phyloP scores from a whole-genome alignment of 148 eudicot species.

The Camellia granthamiana region DNA sequence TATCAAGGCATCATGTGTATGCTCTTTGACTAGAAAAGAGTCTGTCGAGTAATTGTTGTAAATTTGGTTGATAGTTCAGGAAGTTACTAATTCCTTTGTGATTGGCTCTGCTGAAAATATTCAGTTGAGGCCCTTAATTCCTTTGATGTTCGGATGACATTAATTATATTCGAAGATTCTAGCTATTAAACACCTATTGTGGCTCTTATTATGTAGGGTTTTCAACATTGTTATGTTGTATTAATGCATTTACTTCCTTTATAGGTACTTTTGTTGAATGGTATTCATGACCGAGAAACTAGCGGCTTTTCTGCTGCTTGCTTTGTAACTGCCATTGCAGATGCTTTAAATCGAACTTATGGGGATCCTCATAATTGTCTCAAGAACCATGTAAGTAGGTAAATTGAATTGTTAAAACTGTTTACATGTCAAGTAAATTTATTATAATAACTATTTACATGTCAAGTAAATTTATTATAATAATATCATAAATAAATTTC shows the following conservation, averaged over 20 bases:
- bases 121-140: neutral
- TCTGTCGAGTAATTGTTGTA: neutral
- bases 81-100: neutral
- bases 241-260: conserved; percentile 10
- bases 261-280: conserved; percentile 88
- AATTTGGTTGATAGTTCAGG: neutral
- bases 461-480: neutral
- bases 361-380: conserved; percentile 67
- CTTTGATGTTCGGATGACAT: neutral
- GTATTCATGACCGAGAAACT: conserved; percentile 87
- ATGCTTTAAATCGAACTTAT: conserved; percentile 88
- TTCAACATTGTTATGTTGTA: neutral
- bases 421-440: neutral
- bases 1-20: neutral
- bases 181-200: neutral
- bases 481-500: neutral
- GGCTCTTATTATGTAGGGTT: neutral
- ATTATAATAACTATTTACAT: neutral
- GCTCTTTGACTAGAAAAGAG: neutral
- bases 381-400: conserved; percentile 52
- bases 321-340: conserved; percentile 89
- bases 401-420: neutral
- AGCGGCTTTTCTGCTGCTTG: conserved; percentile 76
- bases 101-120: neutral
- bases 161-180: neutral